Conservation (phyloP, 345 rosid genomes). For the Hevea brasiliensis region DNA sequence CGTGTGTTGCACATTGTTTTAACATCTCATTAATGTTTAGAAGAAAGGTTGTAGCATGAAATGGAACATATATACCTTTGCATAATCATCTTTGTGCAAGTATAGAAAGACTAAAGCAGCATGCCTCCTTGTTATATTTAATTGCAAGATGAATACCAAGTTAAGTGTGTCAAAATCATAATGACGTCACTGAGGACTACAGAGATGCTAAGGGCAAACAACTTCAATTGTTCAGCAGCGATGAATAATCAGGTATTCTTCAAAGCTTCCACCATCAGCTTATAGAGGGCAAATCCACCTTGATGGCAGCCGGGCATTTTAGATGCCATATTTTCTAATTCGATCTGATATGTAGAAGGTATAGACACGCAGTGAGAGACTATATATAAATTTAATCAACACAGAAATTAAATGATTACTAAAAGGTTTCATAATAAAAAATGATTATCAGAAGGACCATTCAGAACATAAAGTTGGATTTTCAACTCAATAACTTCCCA, state of each 20-base stretch:
- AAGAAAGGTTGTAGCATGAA: neutral
- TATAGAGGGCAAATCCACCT: conserved; percentile 82
- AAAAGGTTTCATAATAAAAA: too few relatives aligned
- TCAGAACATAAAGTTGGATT: neutral
- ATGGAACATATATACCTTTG: neutral
- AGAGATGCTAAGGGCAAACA: neutral
- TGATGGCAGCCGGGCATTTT: conserved; percentile 96
- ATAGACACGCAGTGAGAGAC: neutral
- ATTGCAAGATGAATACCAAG: neutral
- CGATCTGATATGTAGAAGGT: conserved; percentile 44
- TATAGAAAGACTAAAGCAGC: neutral
- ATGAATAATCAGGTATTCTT: conserved; percentile 29
- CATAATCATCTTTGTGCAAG: neutral
- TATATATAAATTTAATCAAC: neutral
- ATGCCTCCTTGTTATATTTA: neutral
- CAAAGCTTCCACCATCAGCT: conserved; percentile 55
- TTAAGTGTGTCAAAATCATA: neutral
- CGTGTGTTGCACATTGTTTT: neutral
- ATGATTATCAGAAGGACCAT: neutral
- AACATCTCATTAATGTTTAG: neutral
- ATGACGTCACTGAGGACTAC: neutral
- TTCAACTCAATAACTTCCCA: neutral
- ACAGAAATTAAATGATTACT: neutral
- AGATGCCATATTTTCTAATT: conserved; percentile 57
- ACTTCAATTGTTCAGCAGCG: conserved; percentile 9